Evolutionary conservation across 306 rosid species (phyloP).

Genomic region (Sicyos baderoa): DNA sequence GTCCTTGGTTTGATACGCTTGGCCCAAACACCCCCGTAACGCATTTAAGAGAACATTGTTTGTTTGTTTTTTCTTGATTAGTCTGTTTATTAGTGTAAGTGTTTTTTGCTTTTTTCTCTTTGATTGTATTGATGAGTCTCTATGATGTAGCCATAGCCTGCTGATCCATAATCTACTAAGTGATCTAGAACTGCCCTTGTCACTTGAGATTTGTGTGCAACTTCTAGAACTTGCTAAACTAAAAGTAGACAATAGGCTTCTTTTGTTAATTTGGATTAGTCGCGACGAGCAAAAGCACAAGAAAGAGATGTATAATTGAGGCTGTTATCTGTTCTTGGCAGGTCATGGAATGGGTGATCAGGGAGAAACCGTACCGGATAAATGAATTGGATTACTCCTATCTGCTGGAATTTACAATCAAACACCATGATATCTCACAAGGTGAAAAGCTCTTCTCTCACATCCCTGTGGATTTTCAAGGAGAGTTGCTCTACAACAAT

Average conservation of each 20-base stretch:
- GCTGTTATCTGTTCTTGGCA: constrained; percentile 30
- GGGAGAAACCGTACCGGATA: constrained; percentile 74
- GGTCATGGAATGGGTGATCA: constrained; percentile 95
- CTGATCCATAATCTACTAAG: background rate
- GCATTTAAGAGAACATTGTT: background rate
- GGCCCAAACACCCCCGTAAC: background rate
- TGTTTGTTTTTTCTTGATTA: background rate
- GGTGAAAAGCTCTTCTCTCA: constrained; percentile 66
- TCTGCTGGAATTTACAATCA: constrained; percentile 65
- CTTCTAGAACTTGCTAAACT: too few relatives aligned
- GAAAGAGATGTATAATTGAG: constrained; percentile 10
- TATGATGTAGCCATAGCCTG: background rate
- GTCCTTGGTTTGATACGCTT: too few relatives aligned
- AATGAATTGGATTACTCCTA: constrained; percentile 78
- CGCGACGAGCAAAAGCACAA: background rate
- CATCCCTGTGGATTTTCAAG: constrained; percentile 62
- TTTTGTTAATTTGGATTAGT: background rate
- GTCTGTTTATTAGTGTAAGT: too few relatives aligned
- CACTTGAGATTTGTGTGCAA: background rate
- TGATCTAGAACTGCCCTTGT: background rate
- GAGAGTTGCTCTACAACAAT: constrained; percentile 79
- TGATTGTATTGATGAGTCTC: background rate
- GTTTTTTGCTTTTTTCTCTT: too few relatives aligned
- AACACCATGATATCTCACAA: constrained; percentile 71
- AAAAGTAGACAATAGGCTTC: background rate